These are phyloP conservation scores for Linum tenue DNA, from an alignment of 345 rosid genomes.

Conservation along the genomic window DNA sequence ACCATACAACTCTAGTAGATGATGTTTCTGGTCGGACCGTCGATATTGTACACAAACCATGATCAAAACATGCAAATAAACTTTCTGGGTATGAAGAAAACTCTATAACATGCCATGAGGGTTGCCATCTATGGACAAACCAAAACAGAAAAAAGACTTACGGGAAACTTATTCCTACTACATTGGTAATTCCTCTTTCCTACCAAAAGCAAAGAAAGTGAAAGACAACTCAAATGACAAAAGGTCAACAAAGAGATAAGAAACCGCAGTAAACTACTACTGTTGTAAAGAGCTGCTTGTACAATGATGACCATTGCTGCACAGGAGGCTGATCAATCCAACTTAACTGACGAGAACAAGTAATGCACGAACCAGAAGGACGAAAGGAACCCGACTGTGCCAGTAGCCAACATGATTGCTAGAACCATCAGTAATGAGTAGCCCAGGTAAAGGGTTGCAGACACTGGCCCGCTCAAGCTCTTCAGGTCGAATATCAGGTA, in stretches of 20 bases:
- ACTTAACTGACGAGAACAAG: conserved; percentile 68
- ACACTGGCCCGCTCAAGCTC: conserved; percentile 58
- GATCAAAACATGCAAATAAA: conserved; percentile 2
- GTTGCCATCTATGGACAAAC: not conserved
- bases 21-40: too few relatives aligned
- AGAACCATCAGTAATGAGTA: conserved; percentile 61
- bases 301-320: not conserved
- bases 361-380: conserved; percentile 72
- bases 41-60: too few relatives aligned
- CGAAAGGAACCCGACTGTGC: conserved; percentile 60
- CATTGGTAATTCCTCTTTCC: conserved; percentile 24
- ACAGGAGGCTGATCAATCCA: conserved; percentile 36
- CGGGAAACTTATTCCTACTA: conserved; percentile 30
- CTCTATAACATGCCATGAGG: conserved; percentile 11
- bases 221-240: conserved; percentile 4
- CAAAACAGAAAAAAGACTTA: conserved; percentile 12
- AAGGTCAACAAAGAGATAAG: not conserved
- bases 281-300: conserved; percentile 1
- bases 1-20: too few relatives aligned
- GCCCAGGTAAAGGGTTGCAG: conserved; percentile 62
- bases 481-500: conserved; percentile 57
- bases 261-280: not conserved
- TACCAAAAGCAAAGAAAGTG: conserved; percentile 2
- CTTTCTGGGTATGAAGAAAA: not conserved
- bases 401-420: conserved; percentile 66